Base-by-base conservation (phyloP, 306 rosid species). In the Abrus pulchellus region DNA sequence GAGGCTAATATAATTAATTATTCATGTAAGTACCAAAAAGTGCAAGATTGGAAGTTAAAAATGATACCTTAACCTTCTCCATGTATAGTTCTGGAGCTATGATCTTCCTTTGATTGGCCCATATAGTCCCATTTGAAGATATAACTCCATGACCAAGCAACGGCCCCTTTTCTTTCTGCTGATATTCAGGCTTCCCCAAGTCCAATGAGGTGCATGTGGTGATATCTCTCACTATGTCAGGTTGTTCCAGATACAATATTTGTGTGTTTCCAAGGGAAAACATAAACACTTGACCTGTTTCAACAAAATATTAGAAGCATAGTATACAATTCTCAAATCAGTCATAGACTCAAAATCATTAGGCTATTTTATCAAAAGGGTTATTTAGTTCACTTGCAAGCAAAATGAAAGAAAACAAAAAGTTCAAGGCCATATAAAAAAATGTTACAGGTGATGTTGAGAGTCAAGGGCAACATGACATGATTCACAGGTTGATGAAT, bases 51-150 rank as follows among this genome's bases (percentile, higher is more conserved):
- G 20, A 20, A 20, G 20, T 20, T 20, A 20, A 20, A 20, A 20
- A 20, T 20, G 5, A 60, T 48, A 86, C 92, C 90, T 89, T 89
- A 20, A 85, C 87, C 70, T 89, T 89, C 7, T 82, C 92, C 80
- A 83, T 73, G 83, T 83, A 86, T 1, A 89, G 69, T 38, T 86
- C 87, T 52, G 90, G 90, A 63, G 92, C 88, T 78, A 89, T 55
- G 47, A 86, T 29, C 14, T 82, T 85, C 52, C 89, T 87, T 72
- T 89, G 89, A 40, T 82, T 67, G 1, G 71, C 86, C 90, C 90
- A 86, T 2, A 30, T 44, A 48, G 66, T 6, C 0, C 90, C 92
- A 65, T 85, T 89, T 12, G 90, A 86, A 36, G 89, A 72, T 10
- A 84, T 1, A 70, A 89, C 57, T 29, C 92, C 92, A 1, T 63